Base-by-base conservation (phyloP, 1,284 basidiomycete genomes). In the Rhizopogon hawkerae region DNA sequence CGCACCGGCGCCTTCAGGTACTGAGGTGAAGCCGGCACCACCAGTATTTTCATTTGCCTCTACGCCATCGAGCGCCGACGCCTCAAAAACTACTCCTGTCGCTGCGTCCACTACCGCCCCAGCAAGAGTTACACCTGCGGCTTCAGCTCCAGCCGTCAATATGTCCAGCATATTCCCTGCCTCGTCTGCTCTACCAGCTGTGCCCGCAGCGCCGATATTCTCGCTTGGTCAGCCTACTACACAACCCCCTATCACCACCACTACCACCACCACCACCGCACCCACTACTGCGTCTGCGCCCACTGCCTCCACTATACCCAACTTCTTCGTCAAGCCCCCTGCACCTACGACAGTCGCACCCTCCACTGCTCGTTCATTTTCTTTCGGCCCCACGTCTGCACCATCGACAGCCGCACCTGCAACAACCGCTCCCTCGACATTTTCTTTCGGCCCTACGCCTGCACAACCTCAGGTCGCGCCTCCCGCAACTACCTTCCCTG, bases 271-370 rank as follows among this genome's bases (percentile, higher is more conserved):
- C 44, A 52, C 37, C 39, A 26, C 46, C 14, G 37, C 49, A 21
- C 14, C 56, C 37, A 48, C 56, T 1, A 48, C 55, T 7, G 35
- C 57, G 34, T 47, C 56, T 10, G 16, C 52, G n/a, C 9, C 56
- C 36, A 21, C 55, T 31, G 51, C 59, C 29, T 48, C 60, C 6
- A 23, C 49, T 14, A 48, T 58, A 33, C 57, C 61, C 14, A 61
- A 57, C 48, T 59, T 62, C 49, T 62, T 66, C 9, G 47, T 52
- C 16, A 61, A 58, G 35, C 53, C 35, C n/a, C n/a, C 46, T 23
- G n/a, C 41, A 34, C 18, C 48, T 18, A 14, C 49, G 26, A 38
- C 41, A 3, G 26, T 48, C 21, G 11, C 21, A 23, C 21, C 53
- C 39, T 54, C 50, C 14, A 38, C 35, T 31, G 21, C n/a, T 29